Base-by-base conservation (phyloP, 2,329 filamentous ascomycete genomes). In the Trichoderma hamatum region DNA sequence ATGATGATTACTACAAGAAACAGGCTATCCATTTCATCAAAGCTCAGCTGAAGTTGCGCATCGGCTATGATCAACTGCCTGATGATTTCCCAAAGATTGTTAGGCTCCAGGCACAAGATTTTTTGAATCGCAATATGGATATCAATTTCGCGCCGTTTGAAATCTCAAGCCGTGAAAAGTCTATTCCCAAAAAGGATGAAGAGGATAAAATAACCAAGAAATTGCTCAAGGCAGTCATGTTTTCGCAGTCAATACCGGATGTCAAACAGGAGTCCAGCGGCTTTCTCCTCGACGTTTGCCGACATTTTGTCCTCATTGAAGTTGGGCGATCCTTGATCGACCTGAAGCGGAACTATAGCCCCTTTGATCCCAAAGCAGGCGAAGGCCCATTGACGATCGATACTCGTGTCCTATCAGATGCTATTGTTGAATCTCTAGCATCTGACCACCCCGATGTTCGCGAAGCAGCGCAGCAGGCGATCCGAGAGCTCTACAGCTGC, bases 301-400 rank as follows among this genome's bases (percentile, higher is more conserved):
- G 90, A 63, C 96, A 99, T 78, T 95, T 99, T 73, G 91, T 94
- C 2, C 87, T 99, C 55, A 83, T 99, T 34, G 96, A 99, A 78
- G 85, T 99, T 28, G 95, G 94, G 10, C 89, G 90, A 69, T 90
- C 94, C n/a, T 84, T 98, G 39, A 89, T 93, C 24, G 90, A 94
- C 68, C 82, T 91, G 71, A 94, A 95, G 80, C 92, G 94, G 73
- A 88, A 84, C 68, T 88, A 84, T 69, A 92, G 90, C 71, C 87
- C 91, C 0, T 99, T 99, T 75, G 90, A 97, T 76, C 92, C 96
- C 3, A 88, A 89, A 60, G 89, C 91, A 49, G 94, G 96, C 21
- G 96, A 99, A 76, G 96, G 96, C 0, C 91, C 92, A 2, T 85
- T 98, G 4, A 91, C 89, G 72, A 88, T 99, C 63, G 96, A 98